Percentiles rank a stretch among this genome's conserved stretches.
Conservation (phyloP, 805 yeast species). For the Saccharomyces kudriavzevii region DNA sequence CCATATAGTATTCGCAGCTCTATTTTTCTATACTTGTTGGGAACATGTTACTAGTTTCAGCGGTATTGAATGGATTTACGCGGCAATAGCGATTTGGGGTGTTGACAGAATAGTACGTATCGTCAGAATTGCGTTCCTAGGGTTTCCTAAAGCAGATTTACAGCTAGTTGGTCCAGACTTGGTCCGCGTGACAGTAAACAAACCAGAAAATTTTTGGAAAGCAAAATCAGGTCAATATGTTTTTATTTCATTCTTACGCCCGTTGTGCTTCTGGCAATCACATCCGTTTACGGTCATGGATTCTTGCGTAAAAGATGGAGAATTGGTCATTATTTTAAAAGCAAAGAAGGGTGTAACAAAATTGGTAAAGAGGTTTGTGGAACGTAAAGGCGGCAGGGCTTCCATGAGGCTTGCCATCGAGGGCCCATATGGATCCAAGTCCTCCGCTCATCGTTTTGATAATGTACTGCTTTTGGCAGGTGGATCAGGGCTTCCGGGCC, state of each 20-base stretch:
- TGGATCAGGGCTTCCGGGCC: constrained; percentile 67
- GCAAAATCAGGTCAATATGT: constrained; percentile 39
- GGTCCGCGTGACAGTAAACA: constrained; percentile 13
- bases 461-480: constrained; percentile 58
- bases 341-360: constrained; percentile 44
- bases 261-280: constrained; percentile 44
- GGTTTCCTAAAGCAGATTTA: constrained; percentile 14
- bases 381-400: constrained; percentile 19
- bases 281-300: constrained; percentile 50
- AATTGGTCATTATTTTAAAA: constrained; percentile 35
- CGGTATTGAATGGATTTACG: constrained; percentile 36
- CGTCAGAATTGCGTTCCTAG: constrained; percentile 22
- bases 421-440: constrained; percentile 61
- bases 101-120: constrained; percentile 36
- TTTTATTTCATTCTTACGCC: constrained; percentile 40
- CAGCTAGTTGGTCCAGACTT: constrained; percentile 14
- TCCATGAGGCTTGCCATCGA: constrained; percentile 40
- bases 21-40: constrained; percentile 40
- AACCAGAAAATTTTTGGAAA: constrained; percentile 25
- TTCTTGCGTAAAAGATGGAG: constrained; percentile 23
- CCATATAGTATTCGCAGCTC: constrained; percentile 36
- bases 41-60: constrained; percentile 39
- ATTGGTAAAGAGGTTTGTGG: constrained; percentile 26
- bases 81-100: constrained; percentile 35
- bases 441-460: constrained; percentile 43